Evolutionary conservation across 2,329 filamentous ascomycete species (phyloP).

Genomic region (Pezicula rhizophila): DNA sequence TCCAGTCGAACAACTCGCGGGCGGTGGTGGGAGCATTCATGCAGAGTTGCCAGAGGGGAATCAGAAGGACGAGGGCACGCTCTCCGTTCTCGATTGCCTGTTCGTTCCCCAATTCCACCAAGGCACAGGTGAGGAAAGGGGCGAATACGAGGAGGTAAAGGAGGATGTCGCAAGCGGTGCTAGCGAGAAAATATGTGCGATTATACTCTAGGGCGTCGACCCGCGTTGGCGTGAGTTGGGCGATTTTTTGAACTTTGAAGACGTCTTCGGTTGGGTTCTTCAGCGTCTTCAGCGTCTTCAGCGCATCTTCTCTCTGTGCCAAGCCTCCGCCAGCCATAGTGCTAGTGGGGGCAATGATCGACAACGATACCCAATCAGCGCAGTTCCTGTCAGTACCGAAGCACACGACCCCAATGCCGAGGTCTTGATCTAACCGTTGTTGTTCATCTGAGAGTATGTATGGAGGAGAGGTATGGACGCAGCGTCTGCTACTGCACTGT

Average conservation of each 20-base stretch:
- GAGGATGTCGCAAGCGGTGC: too few species aligned
- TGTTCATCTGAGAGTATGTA: neutral
- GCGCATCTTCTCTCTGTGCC: neutral
- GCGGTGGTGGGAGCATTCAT: slow-evolving; percentile 29
- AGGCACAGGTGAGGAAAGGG: neutral
- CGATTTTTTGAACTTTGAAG: neutral
- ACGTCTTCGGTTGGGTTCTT: neutral
- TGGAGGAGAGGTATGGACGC: too few species aligned
- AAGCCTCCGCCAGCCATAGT: neutral
- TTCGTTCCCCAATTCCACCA: too few species aligned
- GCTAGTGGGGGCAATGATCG: neutral
- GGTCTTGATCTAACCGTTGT: neutral
- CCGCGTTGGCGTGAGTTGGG: too few species aligned
- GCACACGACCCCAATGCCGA: neutral
- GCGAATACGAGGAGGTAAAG: neutral
- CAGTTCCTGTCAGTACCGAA: neutral
- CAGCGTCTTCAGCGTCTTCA: neutral
- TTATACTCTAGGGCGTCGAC: too few species aligned
- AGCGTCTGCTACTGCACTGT: too few species aligned
- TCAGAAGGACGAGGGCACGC: too few species aligned
- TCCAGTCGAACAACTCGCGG: slow-evolving; percentile 24
- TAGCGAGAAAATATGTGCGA: too few species aligned
- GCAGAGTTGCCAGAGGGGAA: slow-evolving; percentile 10
- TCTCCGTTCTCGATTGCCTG: too few species aligned
- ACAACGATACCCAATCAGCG: neutral